Conservation (phyloP, 2,329 filamentous ascomycete genomes). For the Ophiognomonia clavigignenti-juglandacearum region DNA sequence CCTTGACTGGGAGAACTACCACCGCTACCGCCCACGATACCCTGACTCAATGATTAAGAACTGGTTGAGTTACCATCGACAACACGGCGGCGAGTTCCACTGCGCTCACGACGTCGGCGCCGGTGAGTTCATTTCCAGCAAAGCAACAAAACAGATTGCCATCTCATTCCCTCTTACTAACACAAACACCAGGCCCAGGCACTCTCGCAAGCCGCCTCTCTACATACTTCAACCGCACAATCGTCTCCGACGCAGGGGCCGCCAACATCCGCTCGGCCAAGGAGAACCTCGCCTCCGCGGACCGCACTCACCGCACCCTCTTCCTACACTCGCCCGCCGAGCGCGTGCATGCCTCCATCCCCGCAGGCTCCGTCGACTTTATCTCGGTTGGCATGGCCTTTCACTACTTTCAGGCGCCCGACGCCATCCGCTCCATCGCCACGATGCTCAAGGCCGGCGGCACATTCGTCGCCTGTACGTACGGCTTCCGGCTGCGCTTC, state of each 20-base stretch:
- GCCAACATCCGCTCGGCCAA: conserved; percentile 15
- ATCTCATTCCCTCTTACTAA: neutral
- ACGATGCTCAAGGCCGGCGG: conserved; percentile 15
- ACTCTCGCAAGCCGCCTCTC: conserved; percentile 13
- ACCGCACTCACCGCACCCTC: neutral
- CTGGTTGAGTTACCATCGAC: conserved; percentile 17
- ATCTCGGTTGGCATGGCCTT: conserved; percentile 18
- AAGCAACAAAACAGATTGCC: too few relatives aligned
- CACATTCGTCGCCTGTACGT: conserved; percentile 16
- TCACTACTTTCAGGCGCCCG: conserved; percentile 18
- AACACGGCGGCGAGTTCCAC: conserved; percentile 11
- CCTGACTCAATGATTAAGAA: conserved; percentile 16
- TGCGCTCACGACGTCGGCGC: conserved; percentile 17
- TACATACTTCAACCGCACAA: conserved; percentile 8
- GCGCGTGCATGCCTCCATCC: conserved; percentile 7
- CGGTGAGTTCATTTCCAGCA: conserved; percentile 5
- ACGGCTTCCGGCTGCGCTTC: conserved; percentile 18
- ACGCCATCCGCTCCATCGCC: conserved; percentile 14
- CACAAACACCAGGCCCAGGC: conserved; percentile 11
- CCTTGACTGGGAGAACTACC: conserved; percentile 20
- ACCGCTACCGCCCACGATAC: conserved; percentile 17
- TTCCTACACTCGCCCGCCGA: conserved; percentile 17
- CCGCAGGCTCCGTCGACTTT: conserved; percentile 15
- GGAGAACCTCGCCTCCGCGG: conserved; percentile 3
- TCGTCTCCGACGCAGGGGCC: conserved; percentile 16